These are phyloP conservation scores for Dryas octopetala DNA, from an alignment of 306 rosid species.

Conservation along the genomic window DNA sequence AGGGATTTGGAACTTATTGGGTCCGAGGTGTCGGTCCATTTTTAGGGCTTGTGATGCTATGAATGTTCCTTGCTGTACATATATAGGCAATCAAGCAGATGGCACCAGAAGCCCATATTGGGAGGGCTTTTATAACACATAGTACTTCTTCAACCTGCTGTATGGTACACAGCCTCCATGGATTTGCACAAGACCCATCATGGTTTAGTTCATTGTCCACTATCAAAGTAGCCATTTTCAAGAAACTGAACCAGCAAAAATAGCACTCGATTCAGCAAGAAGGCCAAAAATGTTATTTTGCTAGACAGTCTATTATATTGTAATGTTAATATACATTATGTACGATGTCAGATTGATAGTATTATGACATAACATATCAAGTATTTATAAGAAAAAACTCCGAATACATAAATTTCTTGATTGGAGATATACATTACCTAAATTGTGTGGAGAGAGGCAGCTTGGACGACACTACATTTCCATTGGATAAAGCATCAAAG, in stretches of 20 bases:
- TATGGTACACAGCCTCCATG: conserved; percentile 55
- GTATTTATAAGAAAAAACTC: too few species aligned
- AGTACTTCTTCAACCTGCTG: conserved; percentile 71
- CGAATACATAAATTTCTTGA: too few species aligned
- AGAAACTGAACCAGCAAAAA: conserved; percentile 21
- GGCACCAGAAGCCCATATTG: conserved; percentile 55
- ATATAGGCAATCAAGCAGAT: conserved; percentile 40
- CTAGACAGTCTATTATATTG: too few species aligned
- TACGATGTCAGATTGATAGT: too few species aligned
- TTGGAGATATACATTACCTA: conserved; percentile 36
- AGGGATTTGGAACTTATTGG: conserved; percentile 55
- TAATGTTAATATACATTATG: too few species aligned
- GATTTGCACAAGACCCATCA: conserved; percentile 46
- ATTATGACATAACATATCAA: too few species aligned
- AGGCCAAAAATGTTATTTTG: too few species aligned
- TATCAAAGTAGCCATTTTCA: conserved; percentile 58
- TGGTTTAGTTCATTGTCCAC: conserved; percentile 46
- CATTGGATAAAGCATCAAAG: conserved; percentile 55
- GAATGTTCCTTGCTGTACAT: conserved; percentile 54
- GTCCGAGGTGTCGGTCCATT: conserved; percentile 74
- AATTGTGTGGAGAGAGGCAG: conserved; percentile 54
- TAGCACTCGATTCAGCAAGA: not conserved
- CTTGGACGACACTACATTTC: conserved; percentile 32
- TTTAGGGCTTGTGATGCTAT: conserved; percentile 61
- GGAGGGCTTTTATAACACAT: conserved; percentile 46